Base-by-base conservation (phyloP, 805 yeast species). In the Saccharomyces eubayanus region DNA sequence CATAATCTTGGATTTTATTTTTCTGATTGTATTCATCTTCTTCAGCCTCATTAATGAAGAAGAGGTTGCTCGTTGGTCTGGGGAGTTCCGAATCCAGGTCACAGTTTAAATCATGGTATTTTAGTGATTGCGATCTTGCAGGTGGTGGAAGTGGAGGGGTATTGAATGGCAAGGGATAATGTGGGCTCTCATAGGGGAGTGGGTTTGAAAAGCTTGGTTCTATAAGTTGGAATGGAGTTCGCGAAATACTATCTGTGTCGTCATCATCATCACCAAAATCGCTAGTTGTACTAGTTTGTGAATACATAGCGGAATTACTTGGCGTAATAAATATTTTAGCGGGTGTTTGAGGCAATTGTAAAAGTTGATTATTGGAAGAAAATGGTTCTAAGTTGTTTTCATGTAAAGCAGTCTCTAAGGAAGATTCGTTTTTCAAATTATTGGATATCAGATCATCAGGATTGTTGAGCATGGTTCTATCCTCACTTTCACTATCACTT, bases 51-150 rank as follows among this genome's bases (percentile, higher is more conserved):
- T 69, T 70, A 28, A 70, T 69, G 40, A 68, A 69, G 53, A 59
- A 67, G 12, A 64, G 46, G 43, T 63, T 61, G 49, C 66, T 68
- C 62, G 54, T 69, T 50, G 54, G 29, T 55, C 58, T 71, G 28
- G 63, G 72, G 27, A 72, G 64, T 47, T 73, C 77, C 11, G 71
- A 65, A 49, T 75, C 78, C n/a, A 69, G 54, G 27, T 60, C 59
- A 8, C 66, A 58, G 46, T 68, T 71, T 2, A 75, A 47, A 52
- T 74, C 77, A 53, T 75, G 76, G 52, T 67, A 73, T 51, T 75
- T 75, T 30, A 74, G 41, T 1, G 62, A 55, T 36, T 63, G 65
- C 2, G 64, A 62, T 36, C 66, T 56, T 3, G 68, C 57, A 6
- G 68, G 63, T 4, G 65, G 66, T 8, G 64, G 65, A 6, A 59